Evolutionary conservation across 257 asterid genomes (phyloP).

Genomic region (Solanum commersonii): DNA sequence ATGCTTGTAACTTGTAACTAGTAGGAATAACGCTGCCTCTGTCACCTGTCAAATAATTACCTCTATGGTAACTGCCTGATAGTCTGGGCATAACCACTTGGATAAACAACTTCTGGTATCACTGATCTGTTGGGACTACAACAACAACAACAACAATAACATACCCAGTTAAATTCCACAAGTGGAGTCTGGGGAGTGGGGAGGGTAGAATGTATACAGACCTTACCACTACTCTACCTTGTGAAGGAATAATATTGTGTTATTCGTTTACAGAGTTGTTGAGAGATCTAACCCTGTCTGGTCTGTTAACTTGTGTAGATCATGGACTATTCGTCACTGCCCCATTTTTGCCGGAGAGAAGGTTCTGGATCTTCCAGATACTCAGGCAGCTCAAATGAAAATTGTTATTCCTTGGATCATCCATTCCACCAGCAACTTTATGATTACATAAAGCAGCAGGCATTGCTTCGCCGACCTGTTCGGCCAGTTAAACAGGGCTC

Average conservation of each 20-base stretch:
- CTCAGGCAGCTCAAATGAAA: conserved; percentile 14
- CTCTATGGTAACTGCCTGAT: not conserved
- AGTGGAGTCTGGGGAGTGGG: not conserved
- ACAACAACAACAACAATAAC: not conserved
- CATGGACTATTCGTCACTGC: conserved; percentile 70
- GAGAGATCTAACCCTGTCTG: not conserved
- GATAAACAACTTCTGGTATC: not conserved
- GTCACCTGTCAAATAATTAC: not conserved
- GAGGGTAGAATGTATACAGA: not conserved
- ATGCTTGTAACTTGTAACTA: not conserved
- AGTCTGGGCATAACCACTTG: not conserved
- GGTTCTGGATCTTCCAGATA: conserved; percentile 42
- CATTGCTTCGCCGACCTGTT: conserved; percentile 7
- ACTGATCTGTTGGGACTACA: not conserved
- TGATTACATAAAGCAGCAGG: conserved; percentile 46
- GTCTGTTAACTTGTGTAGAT: conserved; percentile 27
- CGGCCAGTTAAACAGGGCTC: conserved; percentile 50
- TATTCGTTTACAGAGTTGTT: not conserved
- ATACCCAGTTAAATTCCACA: not conserved
- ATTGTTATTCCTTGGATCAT: conserved; percentile 62
- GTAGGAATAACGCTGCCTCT: not conserved
- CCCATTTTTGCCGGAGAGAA: conserved; percentile 66
- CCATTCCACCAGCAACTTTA: conserved; percentile 64
- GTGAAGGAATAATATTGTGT: not conserved
- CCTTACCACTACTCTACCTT: not conserved